Conservation (phyloP, 1,139 yeast genomes). For the Lodderomyces parapsilosis region DNA sequence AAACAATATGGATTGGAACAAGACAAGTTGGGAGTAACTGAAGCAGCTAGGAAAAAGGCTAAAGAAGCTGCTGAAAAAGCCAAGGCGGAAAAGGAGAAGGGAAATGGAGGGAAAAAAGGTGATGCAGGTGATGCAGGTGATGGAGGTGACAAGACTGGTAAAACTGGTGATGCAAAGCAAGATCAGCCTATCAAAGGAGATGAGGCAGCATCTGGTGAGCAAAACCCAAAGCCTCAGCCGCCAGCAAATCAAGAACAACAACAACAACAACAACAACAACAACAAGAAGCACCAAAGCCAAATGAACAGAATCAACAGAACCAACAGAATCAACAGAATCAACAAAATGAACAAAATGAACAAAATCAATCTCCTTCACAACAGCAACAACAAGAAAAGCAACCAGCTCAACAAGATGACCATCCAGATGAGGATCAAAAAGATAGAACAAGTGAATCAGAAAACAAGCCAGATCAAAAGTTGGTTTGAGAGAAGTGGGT, state of each 20-base stretch:
- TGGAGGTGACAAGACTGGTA: no score
- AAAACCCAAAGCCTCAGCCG: background rate
- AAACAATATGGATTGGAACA: constrained; percentile 18
- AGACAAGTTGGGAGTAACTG: constrained; percentile 8
- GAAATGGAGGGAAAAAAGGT: background rate
- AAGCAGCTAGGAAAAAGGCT: constrained; percentile 4
- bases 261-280: background rate
- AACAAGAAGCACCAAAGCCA: background rate
- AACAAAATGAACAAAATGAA: background rate
- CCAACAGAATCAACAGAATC: background rate
- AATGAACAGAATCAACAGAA: background rate
- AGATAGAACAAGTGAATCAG: constrained; percentile 3
- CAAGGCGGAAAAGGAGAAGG: constrained; percentile 1
- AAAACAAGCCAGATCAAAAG: constrained; percentile 1
- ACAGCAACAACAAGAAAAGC: background rate
- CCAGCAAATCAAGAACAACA: background rate
- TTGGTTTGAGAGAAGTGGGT: background rate
- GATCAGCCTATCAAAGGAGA: background rate
- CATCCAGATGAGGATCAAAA: constrained; percentile 6
- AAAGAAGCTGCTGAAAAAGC: background rate
- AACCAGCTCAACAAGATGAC: constrained; percentile 5
- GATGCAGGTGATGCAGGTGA: background rate
- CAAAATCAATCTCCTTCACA: background rate
- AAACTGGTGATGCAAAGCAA: constrained; percentile 1
- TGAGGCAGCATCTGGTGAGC: background rate